Base-by-base conservation (phyloP, 352 stramenopile genomes). In the Thraustotheca clavata region DNA sequence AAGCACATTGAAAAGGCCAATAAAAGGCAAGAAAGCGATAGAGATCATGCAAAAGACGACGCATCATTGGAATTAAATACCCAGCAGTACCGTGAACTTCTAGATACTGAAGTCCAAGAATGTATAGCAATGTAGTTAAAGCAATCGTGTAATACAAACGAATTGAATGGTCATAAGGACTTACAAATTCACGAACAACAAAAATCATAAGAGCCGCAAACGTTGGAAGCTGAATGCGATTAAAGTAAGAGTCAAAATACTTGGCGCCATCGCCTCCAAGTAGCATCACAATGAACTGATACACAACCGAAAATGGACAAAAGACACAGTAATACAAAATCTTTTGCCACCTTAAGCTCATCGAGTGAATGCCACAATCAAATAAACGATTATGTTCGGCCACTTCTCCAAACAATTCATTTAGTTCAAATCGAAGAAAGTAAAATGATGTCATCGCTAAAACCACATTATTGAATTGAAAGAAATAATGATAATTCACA, bases 51-150 rank as follows among this genome's bases (percentile, higher is more conserved):
- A 61, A 22, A 26, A 61, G 31, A n/a, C 52, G 34, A 16, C 20
- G 35, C 52, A 61, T 61, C 52, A 61, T 61, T 0, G 52, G 52
- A 9, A 61, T 20, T 34, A 61, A 38, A 4, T 61, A 61, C 12
- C 52, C 52, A 38, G 20, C 52, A 0, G 52, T 61, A 20, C 52
- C 20, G 22, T 39, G 35, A 20, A 61, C 52, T 11, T 20, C 52
- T 18, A 61, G 35, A 22, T 61, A 61, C 20, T 61, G 52, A 38
- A 61, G 52, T n/a, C 20, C 29, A 22, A 60, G 33, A 38, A 60
- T 60, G 34, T 38, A 60, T n/a, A 60, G 29, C 7, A 61, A 8
- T 22, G 84, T 72, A 4, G 71, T 76, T 22, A 61, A 38, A n/a
- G 29, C 35, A 8, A 61, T 12, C n/a, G 22, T 22, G 27, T 38